A percentile compares a stretch with the other conserved stretches of the same genome.
Evolutionary conservation across 306 rosid genomes (phyloP).

Genomic region (Betula pendula): DNA sequence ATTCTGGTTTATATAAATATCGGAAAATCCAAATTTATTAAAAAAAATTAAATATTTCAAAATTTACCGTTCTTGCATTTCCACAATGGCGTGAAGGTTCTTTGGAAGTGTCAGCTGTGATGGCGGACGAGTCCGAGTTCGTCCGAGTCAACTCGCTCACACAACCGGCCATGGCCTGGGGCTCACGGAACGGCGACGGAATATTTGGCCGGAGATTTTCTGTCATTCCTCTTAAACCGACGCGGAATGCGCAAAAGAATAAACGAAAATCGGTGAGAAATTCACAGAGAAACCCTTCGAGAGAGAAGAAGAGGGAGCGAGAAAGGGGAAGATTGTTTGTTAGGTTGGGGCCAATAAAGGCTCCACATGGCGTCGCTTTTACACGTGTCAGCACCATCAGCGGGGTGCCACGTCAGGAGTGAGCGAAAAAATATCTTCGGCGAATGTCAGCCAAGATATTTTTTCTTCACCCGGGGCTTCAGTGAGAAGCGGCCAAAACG

Average conservation of each 20-base stretch:
- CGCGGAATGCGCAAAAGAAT: not conserved
- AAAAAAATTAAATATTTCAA: not conserved
- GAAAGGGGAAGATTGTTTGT: constrained; percentile 3
- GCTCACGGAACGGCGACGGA: constrained; percentile 45
- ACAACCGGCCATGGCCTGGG: constrained; percentile 20
- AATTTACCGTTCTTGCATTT: constrained; percentile 49
- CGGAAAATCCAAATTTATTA: constrained; percentile 6
- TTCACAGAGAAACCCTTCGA: constrained; percentile 39
- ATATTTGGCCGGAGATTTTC: constrained; percentile 27
- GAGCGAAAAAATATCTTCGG: constrained; percentile 59
- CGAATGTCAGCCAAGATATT: constrained; percentile 69
- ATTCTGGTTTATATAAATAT: not conserved
- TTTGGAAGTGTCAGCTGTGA: constrained; percentile 34
- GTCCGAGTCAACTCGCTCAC: constrained; percentile 39
- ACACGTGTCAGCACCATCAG: constrained; percentile 56
- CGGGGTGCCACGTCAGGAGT: constrained; percentile 50
- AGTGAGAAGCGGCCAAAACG: not conserved
- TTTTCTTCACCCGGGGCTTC: not conserved
- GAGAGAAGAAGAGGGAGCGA: not conserved
- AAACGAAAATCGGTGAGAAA: not conserved
- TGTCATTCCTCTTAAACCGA: constrained; percentile 41
- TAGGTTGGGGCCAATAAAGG: constrained; percentile 31
- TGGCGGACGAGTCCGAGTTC: constrained; percentile 45
- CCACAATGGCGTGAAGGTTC: constrained; percentile 23
- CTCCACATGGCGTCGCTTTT: constrained; percentile 87